Evolutionary conservation across 306 rosid genomes (phyloP).

Genomic region (Trifolium pratense): DNA sequence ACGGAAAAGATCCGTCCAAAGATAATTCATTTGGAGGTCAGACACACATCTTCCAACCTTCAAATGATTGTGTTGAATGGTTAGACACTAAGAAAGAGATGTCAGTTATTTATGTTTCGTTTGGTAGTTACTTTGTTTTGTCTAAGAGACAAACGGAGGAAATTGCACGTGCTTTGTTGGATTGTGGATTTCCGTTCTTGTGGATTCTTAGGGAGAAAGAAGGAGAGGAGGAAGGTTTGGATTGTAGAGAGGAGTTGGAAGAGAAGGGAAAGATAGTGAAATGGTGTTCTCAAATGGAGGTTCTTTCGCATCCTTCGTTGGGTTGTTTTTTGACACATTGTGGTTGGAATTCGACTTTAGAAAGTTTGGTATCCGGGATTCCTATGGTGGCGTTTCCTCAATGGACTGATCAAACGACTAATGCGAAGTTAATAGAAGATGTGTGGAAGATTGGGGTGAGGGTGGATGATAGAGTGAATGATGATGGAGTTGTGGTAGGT

Average conservation of each 20-base stretch:
- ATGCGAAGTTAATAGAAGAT: slow-evolving; percentile 55
- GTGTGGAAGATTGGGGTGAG: slow-evolving; percentile 58
- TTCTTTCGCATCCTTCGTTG: slow-evolving; percentile 48
- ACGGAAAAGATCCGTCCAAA: neutral
- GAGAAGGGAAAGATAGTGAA: slow-evolving; percentile 50
- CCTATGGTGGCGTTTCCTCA: slow-evolving; percentile 60
- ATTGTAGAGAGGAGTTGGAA: slow-evolving; percentile 41
- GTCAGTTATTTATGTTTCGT: slow-evolving; percentile 62
- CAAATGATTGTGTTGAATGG: slow-evolving; percentile 52
- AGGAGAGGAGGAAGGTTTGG: slow-evolving; percentile 31
- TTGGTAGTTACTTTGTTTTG: slow-evolving; percentile 53
- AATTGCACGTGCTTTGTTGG: slow-evolving; percentile 56
- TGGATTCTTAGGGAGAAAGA: slow-evolving; percentile 55
- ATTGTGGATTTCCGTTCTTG: slow-evolving; percentile 52
- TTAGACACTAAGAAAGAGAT: slow-evolving; percentile 45
- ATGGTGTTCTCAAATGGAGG: slow-evolving; percentile 65
- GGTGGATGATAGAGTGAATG: slow-evolving; percentile 11
- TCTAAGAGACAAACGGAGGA: slow-evolving; percentile 57
- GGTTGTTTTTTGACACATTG: slow-evolving; percentile 61
- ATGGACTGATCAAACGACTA: slow-evolving; percentile 58
- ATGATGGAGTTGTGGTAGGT: slow-evolving; percentile 41
- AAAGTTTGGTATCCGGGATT: slow-evolving; percentile 53
- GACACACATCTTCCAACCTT: slow-evolving; percentile 20
- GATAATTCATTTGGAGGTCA: slow-evolving; percentile 49
- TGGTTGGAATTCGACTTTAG: slow-evolving; percentile 65